phyloP scores from a whole-genome alignment of 139 green algal species.

The Mychonastes homosphaera region DNA sequence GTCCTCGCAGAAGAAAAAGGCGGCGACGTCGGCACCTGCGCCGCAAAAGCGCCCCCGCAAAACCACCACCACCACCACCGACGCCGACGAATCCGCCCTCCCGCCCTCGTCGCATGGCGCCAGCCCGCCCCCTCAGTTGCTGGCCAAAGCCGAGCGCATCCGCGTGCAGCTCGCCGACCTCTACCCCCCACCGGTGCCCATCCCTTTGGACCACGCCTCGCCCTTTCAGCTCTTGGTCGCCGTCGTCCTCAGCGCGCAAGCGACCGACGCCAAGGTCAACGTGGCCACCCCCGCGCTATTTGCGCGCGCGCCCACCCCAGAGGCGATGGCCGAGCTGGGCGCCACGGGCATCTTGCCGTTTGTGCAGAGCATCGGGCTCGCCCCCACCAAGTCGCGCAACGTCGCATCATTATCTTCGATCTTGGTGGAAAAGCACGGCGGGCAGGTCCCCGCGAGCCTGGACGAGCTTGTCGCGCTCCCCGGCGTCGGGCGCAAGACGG shows the following conservation, averaged over 20 bases:
- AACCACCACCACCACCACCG: too few species aligned
- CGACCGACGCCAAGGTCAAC: slow-evolving; percentile 28
- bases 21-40: too few species aligned
- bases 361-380: slow-evolving; percentile 69
- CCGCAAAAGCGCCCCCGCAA: too few species aligned
- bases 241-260: slow-evolving; percentile 69
- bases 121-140: too few species aligned
- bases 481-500: slow-evolving; percentile 66
- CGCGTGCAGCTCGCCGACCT: slow-evolving; percentile 45
- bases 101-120: too few species aligned
- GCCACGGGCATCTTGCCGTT: slow-evolving; percentile 28
- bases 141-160: slow-evolving; percentile 45
- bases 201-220: slow-evolving; percentile 55
- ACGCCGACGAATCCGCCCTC: too few species aligned
- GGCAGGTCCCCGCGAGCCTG: slow-evolving; percentile 37
- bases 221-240: slow-evolving; percentile 73
- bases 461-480: slow-evolving; percentile 64
- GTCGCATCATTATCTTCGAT: slow-evolving; percentile 22
- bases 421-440: slow-evolving; percentile 55
- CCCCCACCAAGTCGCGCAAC: slow-evolving; percentile 77
- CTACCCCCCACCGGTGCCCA: slow-evolving; percentile 53
- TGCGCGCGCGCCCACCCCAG: slow-evolving; percentile 5
- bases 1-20: too few species aligned
- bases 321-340: slow-evolving; percentile 6
- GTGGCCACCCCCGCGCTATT: slow-evolving; percentile 27